Evolutionary conservation across 805 yeast genomes (phyloP).

Genomic region (Schizosaccharomyces octosporus): DNA sequence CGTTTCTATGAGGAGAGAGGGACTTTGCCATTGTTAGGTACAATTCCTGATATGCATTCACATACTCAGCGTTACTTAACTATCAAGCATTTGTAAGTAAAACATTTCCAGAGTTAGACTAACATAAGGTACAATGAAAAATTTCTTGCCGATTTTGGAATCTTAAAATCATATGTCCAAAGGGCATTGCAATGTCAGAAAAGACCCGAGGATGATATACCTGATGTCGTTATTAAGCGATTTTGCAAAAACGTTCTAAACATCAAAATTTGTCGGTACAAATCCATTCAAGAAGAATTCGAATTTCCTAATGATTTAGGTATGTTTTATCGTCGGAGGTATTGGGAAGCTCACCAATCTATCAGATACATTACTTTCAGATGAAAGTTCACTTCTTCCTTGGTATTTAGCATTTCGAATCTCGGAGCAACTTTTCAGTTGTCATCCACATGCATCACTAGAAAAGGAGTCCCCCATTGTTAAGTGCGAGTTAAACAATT

Average conservation of each 20-base stretch:
- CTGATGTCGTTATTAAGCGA: slow-evolving; percentile 16
- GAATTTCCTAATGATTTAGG: slow-evolving; percentile 3
- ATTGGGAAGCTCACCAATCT: neutral
- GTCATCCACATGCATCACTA: neutral
- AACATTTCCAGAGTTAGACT: neutral
- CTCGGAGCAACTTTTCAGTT: neutral
- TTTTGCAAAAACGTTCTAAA: slow-evolving; percentile 42
- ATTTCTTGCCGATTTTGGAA: slow-evolving; percentile 24
- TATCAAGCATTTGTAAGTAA: slow-evolving; percentile 22
- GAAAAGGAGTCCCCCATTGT: neutral
- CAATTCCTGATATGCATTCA: slow-evolving; percentile 72
- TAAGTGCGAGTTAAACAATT: neutral
- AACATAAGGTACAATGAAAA: slow-evolving; percentile 23
- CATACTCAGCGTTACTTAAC: slow-evolving; percentile 35
- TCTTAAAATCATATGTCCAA: slow-evolving; percentile 17
- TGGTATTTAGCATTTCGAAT: slow-evolving; percentile 2
- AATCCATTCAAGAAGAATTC: slow-evolving; percentile 8
- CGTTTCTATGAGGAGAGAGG: slow-evolving; percentile 19
- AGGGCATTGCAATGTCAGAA: slow-evolving; percentile 13
- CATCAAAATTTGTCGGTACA: slow-evolving; percentile 27
- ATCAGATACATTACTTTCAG: neutral
- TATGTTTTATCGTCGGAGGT: slow-evolving; percentile 1
- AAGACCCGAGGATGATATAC: slow-evolving; percentile 13
- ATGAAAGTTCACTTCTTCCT: neutral
- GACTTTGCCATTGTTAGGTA: slow-evolving; percentile 45